phyloP scores from a whole-genome alignment of 257 asterid species.

The Gentiana macrophylla region DNA sequence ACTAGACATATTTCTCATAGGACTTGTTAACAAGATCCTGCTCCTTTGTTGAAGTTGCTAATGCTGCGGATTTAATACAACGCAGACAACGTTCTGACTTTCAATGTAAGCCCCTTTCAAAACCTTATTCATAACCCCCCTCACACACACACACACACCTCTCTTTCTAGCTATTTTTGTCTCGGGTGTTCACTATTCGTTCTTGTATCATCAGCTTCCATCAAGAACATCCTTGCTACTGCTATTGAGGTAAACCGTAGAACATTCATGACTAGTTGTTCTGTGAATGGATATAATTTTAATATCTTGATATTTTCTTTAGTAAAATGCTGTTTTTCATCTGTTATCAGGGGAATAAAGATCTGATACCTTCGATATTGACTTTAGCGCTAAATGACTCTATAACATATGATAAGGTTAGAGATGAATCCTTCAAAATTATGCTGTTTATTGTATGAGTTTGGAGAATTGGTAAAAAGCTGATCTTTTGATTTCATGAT shows the following conservation, averaged over 20 bases:
- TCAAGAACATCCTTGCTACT: slow-evolving; percentile 40
- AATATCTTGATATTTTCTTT: not conserved
- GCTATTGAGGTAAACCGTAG: slow-evolving; percentile 49
- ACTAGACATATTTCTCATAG: slow-evolving; percentile 38
- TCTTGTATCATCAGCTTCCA: slow-evolving; percentile 38
- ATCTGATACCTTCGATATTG: slow-evolving; percentile 58
- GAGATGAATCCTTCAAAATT: slow-evolving; percentile 9
- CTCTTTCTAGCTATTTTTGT: not conserved
- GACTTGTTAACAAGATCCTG: slow-evolving; percentile 70
- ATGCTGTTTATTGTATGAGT: slow-evolving; percentile 3
- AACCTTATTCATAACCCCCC: not conserved
- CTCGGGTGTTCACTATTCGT: not conserved
- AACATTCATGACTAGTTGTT: not conserved
- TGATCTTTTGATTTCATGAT: slow-evolving; percentile 22
- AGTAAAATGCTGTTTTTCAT: slow-evolving; percentile 5
- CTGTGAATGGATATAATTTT: not conserved
- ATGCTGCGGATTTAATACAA: slow-evolving; percentile 88
- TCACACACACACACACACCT: no score
- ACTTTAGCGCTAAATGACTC: slow-evolving; percentile 86
- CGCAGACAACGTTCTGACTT: slow-evolving; percentile 85
- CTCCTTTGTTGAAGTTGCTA: slow-evolving; percentile 53
- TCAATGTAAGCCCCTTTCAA: slow-evolving; percentile 43
- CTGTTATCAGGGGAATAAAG: slow-evolving; percentile 52
- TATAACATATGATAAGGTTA: slow-evolving; percentile 75
- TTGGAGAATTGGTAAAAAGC: slow-evolving; percentile 12